Evolutionary conservation across 176 grass and related monocot species (phyloP).

Genomic region (Juncus effusus): DNA sequence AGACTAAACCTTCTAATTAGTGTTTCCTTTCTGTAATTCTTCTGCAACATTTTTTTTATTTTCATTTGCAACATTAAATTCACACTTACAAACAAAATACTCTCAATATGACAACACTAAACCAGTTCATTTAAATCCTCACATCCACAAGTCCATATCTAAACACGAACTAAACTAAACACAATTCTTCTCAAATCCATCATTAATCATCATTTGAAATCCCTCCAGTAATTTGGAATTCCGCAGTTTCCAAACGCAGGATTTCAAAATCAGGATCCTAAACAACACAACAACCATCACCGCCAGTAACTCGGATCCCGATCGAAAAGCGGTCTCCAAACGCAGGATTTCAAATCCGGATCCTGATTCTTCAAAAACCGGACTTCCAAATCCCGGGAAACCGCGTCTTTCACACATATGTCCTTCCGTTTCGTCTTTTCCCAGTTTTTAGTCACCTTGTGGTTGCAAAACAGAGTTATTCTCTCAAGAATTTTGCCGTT

Average conservation of each 20-base stretch:
- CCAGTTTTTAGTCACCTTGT: constrained; percentile 22
- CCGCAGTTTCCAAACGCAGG: background rate
- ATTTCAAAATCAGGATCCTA: background rate
- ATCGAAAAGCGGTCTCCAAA: constrained; percentile 1
- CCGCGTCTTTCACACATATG: background rate
- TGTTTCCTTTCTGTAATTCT: too few species aligned
- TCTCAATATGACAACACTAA: too few species aligned
- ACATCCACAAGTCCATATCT: too few species aligned
- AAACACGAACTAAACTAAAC: background rate
- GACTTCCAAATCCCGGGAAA: background rate
- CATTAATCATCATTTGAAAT: background rate
- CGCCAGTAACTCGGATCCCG: background rate
- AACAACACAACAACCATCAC: too few species aligned
- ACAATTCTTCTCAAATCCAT: background rate
- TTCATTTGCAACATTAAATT: too few species aligned
- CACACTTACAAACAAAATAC: too few species aligned
- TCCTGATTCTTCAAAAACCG: constrained; percentile 3
- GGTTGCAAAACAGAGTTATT: constrained; percentile 14
- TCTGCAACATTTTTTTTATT: too few species aligned
- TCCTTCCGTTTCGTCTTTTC: constrained; percentile 11
- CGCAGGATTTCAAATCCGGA: constrained; percentile 19
- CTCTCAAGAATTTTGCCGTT: constrained; percentile 17
- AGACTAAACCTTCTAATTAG: too few species aligned
- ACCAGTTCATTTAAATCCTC: too few species aligned
- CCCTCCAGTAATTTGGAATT: background rate